Evolutionary conservation across 257 asterid species (phyloP).

Genomic region (Coffea canephora): DNA sequence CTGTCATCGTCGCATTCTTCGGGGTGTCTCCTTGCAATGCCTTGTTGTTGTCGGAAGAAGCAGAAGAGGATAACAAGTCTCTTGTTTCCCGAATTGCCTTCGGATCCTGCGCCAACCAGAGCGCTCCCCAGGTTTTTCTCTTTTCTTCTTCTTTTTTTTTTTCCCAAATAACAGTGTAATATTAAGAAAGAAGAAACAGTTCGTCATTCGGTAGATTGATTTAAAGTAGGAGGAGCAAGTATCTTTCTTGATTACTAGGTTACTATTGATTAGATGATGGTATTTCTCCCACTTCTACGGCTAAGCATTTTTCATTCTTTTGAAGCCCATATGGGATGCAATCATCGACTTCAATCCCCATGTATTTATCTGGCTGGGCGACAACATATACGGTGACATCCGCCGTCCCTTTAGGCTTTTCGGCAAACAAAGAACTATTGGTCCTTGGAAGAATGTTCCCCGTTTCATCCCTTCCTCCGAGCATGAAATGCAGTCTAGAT

Average conservation of each 20-base stretch:
- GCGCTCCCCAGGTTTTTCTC: slow-evolving; percentile 24
- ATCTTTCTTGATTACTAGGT: no score
- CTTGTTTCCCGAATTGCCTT: slow-evolving; percentile 31
- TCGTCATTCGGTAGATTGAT: no score
- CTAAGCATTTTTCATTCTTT: no score
- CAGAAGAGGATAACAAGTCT: not conserved
- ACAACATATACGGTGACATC: slow-evolving; percentile 33
- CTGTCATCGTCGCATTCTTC: not conserved
- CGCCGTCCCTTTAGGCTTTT: slow-evolving; percentile 30
- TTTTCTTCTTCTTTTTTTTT: no score
- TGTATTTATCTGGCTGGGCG: slow-evolving; percentile 35
- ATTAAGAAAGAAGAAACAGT: no score
- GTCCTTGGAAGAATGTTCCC: slow-evolving; percentile 36
- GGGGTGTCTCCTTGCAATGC: not conserved
- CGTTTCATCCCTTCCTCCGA: slow-evolving; percentile 30
- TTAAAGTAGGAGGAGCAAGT: no score
- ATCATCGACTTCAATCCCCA: slow-evolving; percentile 28
- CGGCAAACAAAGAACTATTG: slow-evolving; percentile 35
- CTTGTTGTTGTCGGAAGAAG: not conserved
- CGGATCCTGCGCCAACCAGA: slow-evolving; percentile 39
- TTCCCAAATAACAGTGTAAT: no score
- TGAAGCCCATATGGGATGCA: slow-evolving; percentile 35
- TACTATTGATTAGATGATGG: no score
- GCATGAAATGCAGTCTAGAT: slow-evolving; percentile 23
- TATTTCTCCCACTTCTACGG: not conserved